Evolutionary conservation across 2,329 filamentous ascomycete genomes (phyloP), one percentile per base, ranked within the genome.

Genomic region (Curvularia lunata): DNA sequence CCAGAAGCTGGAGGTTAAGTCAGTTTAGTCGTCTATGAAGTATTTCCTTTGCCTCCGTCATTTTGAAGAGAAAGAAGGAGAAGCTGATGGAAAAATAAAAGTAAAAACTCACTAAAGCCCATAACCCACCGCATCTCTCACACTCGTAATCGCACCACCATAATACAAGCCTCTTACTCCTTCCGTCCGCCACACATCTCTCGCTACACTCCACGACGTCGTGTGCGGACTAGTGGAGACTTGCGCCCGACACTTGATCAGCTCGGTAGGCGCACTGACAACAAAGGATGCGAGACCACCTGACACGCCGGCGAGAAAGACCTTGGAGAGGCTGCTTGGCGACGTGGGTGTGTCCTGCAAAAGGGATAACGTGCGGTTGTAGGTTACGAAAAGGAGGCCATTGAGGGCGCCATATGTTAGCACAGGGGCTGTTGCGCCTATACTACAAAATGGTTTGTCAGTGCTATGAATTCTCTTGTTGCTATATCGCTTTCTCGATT

Each of bases 331-430:
- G 56, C 82, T 84, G 67, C 70, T 53, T 1, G 72, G 68, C 5
- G 55, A 52, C 12, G 55, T 47, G 19, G 70, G 64, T 0, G 61
- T 55, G 16, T 72, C 76, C 51, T 72, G 64, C 25, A 97, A 79
- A 16, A 86, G 76, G 21, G 82, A 81, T 68, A 94, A 85, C n/a
- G 88, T 88, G 56, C 91, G 89, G 75, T 97, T 97, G 80, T 97
- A 98, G 1, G 90, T 88, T 66, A 94, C 86, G 78, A 97, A 97
- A 19, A 97, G 86, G 16, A 97, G 81, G 38, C 92, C 92, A 73
- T 97, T 97, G 59, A 98, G 84, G 19, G 91, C 92, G 62, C 94
- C 94, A 77, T 97, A 97, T 65, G 91, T 91, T 4, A 97, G 80
- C 37, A 97, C 88, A 0, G 94, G 94, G 34, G 92, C 92, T 23